A percentile compares a stretch with the other conserved stretches of the same genome.
Evolutionary conservation across 2,329 filamentous ascomycete species (phyloP).

Genomic region (Nemania bipapillata): DNA sequence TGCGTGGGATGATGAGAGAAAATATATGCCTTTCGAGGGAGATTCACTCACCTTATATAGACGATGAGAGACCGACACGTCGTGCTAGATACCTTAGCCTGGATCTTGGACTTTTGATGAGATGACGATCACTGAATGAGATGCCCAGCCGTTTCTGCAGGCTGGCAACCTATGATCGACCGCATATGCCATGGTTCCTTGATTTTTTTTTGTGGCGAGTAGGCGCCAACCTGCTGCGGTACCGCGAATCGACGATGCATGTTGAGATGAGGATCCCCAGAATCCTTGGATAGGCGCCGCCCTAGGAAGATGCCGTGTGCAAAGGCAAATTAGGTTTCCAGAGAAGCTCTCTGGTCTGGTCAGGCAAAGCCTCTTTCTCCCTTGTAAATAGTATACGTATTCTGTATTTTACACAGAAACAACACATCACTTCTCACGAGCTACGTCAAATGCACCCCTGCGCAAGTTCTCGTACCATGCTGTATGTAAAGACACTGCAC

Average conservation of each 20-base stretch:
- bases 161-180: neutral
- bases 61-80: conserved; percentile 5
- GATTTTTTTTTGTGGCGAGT: conserved; percentile 7
- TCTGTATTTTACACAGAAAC: too few species aligned
- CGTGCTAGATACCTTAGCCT: neutral
- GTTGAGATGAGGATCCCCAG: conserved; percentile 3
- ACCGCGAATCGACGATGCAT: neutral
- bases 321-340: conserved; percentile 1
- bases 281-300: neutral
- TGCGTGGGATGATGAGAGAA: neutral
- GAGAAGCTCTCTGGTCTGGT: neutral
- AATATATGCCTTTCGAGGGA: neutral
- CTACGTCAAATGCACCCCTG: too few species aligned
- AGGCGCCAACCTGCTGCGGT: neutral
- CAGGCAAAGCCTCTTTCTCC: too few species aligned
- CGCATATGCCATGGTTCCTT: conserved; percentile 16
- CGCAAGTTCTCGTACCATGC: too few species aligned
- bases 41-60: conserved; percentile 22
- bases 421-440: too few species aligned
- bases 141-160: neutral
- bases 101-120: neutral
- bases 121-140: conserved; percentile 16
- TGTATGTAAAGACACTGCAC: neutral
- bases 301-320: neutral
- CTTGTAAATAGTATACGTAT: neutral